phyloP scores from a whole-genome alignment of 345 rosid species.

The Murraya paniculata region DNA sequence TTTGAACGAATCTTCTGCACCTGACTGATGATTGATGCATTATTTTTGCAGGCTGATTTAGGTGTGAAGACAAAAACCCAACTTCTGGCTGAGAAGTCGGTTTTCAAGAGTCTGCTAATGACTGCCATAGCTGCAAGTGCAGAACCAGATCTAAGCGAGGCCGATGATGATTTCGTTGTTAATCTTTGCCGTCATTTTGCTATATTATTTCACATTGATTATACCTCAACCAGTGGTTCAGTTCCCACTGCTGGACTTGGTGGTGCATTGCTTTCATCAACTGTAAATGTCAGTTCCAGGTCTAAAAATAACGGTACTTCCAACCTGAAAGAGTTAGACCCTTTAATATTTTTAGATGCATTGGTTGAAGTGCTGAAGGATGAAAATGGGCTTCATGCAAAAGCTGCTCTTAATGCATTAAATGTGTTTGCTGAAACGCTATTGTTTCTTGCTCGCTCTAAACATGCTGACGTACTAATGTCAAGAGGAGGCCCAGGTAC shows the following conservation, averaged over 20 bases:
- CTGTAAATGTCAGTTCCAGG: slow-evolving; percentile 46
- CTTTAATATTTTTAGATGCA: slow-evolving; percentile 85
- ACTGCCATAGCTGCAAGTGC: slow-evolving; percentile 85
- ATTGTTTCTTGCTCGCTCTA: slow-evolving; percentile 86
- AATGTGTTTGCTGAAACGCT: slow-evolving; percentile 86
- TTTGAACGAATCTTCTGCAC: neutral
- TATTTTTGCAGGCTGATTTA: slow-evolving; percentile 72
- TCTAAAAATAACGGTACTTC: slow-evolving; percentile 53
- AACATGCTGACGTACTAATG: slow-evolving; percentile 79
- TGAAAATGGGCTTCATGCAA: slow-evolving; percentile 88
- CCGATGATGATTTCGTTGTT: slow-evolving; percentile 77
- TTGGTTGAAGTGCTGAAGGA: slow-evolving; percentile 92
- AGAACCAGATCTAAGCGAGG: slow-evolving; percentile 70
- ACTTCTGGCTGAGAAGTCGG: slow-evolving; percentile 96
- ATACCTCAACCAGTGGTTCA: slow-evolving; percentile 53
- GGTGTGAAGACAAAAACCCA: slow-evolving; percentile 99
- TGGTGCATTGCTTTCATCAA: slow-evolving; percentile 55
- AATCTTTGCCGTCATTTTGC: slow-evolving; percentile 95
- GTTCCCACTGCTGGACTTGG: slow-evolving; percentile 43
- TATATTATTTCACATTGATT: slow-evolving; percentile 72
- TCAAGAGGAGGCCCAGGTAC: slow-evolving; percentile 93
- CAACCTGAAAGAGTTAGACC: slow-evolving; percentile 87
- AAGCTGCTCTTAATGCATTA: slow-evolving; percentile 84
- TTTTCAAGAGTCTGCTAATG: slow-evolving; percentile 84
- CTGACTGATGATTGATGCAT: slow-evolving; percentile 2